phyloP scores from a whole-genome alignment of 352 stramenopile genomes.

The Globisporangium polare region DNA sequence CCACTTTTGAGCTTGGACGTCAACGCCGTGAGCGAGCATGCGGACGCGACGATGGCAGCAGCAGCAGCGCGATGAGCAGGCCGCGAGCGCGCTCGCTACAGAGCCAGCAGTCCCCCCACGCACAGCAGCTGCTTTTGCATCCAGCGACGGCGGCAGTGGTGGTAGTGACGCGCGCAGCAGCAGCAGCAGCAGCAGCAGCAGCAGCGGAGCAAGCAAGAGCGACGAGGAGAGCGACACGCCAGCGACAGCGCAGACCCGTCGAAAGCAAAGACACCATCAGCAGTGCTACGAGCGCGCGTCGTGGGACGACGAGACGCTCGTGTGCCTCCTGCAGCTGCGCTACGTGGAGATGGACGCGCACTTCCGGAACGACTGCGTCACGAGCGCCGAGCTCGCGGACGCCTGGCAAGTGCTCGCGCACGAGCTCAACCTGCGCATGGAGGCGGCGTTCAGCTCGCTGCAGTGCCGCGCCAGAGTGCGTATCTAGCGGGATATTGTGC shows the following conservation, averaged over 20 bases:
- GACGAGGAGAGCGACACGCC: neutral
- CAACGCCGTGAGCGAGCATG: neutral
- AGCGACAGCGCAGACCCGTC: neutral
- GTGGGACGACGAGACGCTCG: neutral
- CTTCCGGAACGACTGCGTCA: neutral
- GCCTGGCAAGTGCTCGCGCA: neutral
- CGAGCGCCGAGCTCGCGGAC: neutral
- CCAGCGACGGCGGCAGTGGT: neutral
- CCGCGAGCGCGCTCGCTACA: neutral
- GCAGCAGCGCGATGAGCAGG: neutral
- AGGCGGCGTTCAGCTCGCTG: slow-evolving; percentile 1
- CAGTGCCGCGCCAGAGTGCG: neutral
- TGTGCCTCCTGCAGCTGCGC: slow-evolving; percentile 4
- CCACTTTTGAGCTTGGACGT: too few species aligned
- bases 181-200: too few species aligned
- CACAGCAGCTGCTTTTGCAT: too few species aligned
- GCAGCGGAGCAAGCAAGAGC: too few species aligned
- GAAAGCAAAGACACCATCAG: neutral
- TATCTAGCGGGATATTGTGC: neutral
- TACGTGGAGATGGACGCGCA: slow-evolving; percentile 1
- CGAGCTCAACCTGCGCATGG: slow-evolving; percentile 1
- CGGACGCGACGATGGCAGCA: neutral
- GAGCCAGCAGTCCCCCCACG: neutral
- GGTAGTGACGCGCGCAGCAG: neutral
- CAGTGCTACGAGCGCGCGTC: neutral